Conservation (phyloP, 2,329 filamentous ascomycete genomes). For the Kalmusia sp. region DNA sequence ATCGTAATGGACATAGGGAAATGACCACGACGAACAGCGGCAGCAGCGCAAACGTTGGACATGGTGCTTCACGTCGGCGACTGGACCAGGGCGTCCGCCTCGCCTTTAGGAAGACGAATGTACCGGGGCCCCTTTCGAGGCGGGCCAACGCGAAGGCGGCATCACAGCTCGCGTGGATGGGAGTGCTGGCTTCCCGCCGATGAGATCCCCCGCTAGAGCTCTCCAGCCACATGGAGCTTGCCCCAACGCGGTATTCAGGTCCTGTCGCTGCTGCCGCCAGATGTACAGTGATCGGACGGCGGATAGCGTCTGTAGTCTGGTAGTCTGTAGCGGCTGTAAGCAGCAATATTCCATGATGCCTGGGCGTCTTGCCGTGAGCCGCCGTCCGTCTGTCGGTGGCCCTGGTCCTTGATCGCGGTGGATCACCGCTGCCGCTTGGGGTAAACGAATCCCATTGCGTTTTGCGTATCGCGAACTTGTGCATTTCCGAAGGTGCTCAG, state of each 20-base stretch:
- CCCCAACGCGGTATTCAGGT: conserved; percentile 41
- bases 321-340: conserved; percentile 6
- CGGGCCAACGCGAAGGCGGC: conserved; percentile 21
- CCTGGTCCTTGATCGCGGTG: neutral
- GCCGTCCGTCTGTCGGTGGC: neutral
- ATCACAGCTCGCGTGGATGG: conserved; percentile 27
- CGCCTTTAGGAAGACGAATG: conserved; percentile 11
- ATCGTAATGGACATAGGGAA: conserved; percentile 17
- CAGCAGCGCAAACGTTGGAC: conserved; percentile 9
- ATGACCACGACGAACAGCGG: conserved; percentile 3
- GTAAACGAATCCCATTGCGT: conserved; percentile 9
- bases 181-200: conserved; percentile 27
- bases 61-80: conserved; percentile 13
- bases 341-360: conserved; percentile 9
- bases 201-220: conserved; percentile 22
- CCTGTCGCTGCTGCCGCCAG: conserved; percentile 27
- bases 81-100: conserved; percentile 14
- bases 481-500: conserved; percentile 3
- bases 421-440: conserved; percentile 10
- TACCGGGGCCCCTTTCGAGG: conserved; percentile 7
- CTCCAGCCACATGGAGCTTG: conserved; percentile 28
- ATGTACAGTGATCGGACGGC: conserved; percentile 7
- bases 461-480: neutral
- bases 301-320: conserved; percentile 11
- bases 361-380: conserved; percentile 2